A percentile compares a stretch with the other conserved stretches of the same genome.
Conservation (phyloP, 2,329 filamentous ascomycete genomes). For the Hypoxylon sp. region DNA sequence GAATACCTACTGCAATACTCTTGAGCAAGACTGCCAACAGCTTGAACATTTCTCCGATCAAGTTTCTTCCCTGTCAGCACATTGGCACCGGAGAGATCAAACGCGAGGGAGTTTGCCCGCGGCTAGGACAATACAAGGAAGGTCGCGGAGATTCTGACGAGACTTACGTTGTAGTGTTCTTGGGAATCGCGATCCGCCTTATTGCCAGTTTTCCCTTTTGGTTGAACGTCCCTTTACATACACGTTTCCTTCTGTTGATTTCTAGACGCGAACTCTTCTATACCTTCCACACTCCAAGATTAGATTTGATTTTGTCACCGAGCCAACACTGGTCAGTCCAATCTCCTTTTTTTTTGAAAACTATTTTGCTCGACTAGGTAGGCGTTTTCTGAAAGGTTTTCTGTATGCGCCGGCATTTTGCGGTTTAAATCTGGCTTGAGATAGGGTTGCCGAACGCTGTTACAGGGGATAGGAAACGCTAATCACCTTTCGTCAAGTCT, state of each 20-base stretch:
- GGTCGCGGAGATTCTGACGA: conserved; percentile 39
- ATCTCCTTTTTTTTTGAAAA: conserved; percentile 26
- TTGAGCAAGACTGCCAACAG: neutral
- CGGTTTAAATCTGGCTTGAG: conserved; percentile 26
- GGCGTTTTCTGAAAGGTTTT: conserved; percentile 9
- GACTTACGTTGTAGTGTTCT: conserved; percentile 37
- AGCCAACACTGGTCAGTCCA: conserved; percentile 48
- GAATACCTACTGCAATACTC: neutral
- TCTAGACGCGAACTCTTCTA: conserved; percentile 51
- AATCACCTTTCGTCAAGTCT: conserved; percentile 35
- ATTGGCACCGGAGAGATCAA: neutral
- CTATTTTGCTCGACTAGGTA: conserved; percentile 10
- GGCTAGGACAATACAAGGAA: neutral
- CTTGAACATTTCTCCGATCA: neutral
- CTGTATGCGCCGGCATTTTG: conserved; percentile 29
- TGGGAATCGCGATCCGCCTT: conserved; percentile 9
- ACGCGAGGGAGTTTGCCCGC: neutral
- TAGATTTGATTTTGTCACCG: conserved; percentile 51
- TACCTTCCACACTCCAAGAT: conserved; percentile 54
- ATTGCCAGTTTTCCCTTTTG: conserved; percentile 40
- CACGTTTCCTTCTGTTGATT: conserved; percentile 45
- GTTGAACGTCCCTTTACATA: conserved; percentile 39
- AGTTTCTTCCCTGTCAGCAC: neutral
- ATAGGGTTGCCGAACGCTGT: conserved; percentile 31
- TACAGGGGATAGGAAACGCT: conserved; percentile 24